phyloP scores from a whole-genome alignment of 306 rosid genomes.

The Prunus kanzakura region DNA sequence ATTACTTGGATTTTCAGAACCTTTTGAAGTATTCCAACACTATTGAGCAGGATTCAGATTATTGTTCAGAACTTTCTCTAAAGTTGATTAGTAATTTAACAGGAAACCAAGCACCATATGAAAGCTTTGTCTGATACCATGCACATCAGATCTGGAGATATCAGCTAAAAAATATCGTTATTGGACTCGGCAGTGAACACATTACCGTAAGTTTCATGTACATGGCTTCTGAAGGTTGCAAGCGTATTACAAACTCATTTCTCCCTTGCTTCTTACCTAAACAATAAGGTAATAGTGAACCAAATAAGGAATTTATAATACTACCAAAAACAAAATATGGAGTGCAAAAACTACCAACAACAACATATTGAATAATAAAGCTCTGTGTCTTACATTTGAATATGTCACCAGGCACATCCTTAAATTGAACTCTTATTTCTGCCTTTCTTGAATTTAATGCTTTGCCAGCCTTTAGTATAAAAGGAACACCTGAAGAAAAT shows the following conservation, averaged over 20 bases:
- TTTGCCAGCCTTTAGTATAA: slow-evolving; percentile 93
- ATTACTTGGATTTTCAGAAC: not conserved
- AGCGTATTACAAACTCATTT: slow-evolving; percentile 82
- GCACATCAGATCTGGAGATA: not conserved
- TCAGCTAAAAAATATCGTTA: not conserved
- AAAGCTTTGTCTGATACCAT: not conserved
- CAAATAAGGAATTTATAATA: not conserved
- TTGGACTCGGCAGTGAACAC: not conserved
- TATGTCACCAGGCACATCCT: slow-evolving; percentile 99
- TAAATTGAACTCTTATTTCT: slow-evolving; percentile 89
- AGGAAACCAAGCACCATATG: not conserved
- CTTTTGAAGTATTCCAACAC: not conserved
- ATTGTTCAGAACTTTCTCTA: not conserved
- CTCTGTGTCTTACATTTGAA: slow-evolving; percentile 69
- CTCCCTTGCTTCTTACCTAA: slow-evolving; percentile 89
- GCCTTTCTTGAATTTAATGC: slow-evolving; percentile 88
- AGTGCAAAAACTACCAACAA: not conserved
- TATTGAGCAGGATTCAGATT: not conserved
- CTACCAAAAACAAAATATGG: not conserved
- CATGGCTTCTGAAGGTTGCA: slow-evolving; percentile 84
- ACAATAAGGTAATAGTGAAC: slow-evolving; percentile 16
- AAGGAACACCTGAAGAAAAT: slow-evolving; percentile 74
- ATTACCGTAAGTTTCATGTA: slow-evolving; percentile 85
- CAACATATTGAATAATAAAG: slow-evolving; percentile 3
- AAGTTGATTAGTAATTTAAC: not conserved